Base-by-base conservation (phyloP, 176 grass and related monocot species). In the Eragrostis nindensis region DNA sequence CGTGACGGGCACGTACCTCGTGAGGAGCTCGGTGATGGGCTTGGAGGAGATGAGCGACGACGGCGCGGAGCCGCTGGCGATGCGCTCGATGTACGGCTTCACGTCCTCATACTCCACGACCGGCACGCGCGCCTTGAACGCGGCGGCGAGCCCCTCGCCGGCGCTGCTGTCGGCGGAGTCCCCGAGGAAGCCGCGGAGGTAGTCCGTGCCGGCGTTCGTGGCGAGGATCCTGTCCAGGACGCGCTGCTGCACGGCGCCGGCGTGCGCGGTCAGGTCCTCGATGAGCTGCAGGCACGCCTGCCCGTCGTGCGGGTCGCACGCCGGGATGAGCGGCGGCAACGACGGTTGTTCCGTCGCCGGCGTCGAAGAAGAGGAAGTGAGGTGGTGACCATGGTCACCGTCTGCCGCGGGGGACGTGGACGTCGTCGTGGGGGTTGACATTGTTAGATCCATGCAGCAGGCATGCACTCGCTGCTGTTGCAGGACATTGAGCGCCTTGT, bases 21-120 rank as follows among this genome's bases (percentile, higher is more conserved):
- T 95, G 39, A 95, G 87, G 59, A 95, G 90, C 77, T 95, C 93
- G 59, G 82, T 87, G 76, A 95, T 90, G 68, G 87, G 79, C 47
- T 88, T 82, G 49, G 78, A 63, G 66, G 84, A 95, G 89, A 95
- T 87, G 52, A 95, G 84, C 14, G 68, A 57, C 10, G 84, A 92
- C 1, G 89, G 82, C 1, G 32, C 32, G 50, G 81, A 89, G 27
- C 93, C 93, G 74, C 80, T 90, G 57, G 93, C 87, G 65, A 95
- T 89, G 48, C 89, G 87, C 69, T 90, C 93, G 53, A 95, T 87
- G 82, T 90, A 92, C 36, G 87, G 78, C 78, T 88, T 95, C 13
- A 95, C 74, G 62, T 87, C 76, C 61, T 95, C 93, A 49, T 95
- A 95, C 70, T 95, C 93, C 41, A 95, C 85, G 29, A 95, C 79